Conservation (phyloP, 805 yeast species). For the Nakazawaea anatomiae region DNA sequence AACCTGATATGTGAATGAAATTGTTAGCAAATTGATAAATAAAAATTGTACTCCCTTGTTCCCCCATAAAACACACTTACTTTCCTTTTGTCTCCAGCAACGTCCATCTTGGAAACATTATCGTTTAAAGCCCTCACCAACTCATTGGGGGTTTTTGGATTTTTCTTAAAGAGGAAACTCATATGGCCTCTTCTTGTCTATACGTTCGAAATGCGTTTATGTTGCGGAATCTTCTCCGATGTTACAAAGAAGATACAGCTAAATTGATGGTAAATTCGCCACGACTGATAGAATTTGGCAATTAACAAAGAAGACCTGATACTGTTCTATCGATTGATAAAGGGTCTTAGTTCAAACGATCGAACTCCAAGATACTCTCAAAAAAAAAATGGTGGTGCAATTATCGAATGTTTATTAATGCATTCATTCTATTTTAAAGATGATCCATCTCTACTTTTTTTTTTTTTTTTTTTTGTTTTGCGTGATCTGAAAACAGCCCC, state of each 20-base stretch:
- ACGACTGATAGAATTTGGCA: too few relatives aligned
- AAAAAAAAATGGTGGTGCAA: too few relatives aligned
- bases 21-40: not conserved
- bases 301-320: too few relatives aligned
- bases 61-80: constrained; percentile 16
- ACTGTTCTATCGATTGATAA: too few relatives aligned
- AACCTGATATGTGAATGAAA: constrained; percentile 23
- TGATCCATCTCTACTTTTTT: not conserved
- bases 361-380: too few relatives aligned
- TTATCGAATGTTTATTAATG: too few relatives aligned
- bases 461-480: too few relatives aligned
- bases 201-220: too few relatives aligned
- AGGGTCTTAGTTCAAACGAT: too few relatives aligned
- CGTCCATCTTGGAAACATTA: constrained; percentile 57
- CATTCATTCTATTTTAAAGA: not conserved
- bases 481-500: not conserved
- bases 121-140: constrained; percentile 73
- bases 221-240: too few relatives aligned
- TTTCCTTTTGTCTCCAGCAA: constrained; percentile 32
- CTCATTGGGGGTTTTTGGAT: constrained; percentile 86
- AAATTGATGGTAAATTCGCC: too few relatives aligned
- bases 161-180: constrained; percentile 89
- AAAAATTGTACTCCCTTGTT: not conserved
- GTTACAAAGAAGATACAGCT: too few relatives aligned
- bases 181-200: constrained; percentile 26